Base-by-base conservation (phyloP, 2,329 filamentous ascomycete genomes). In the Trichoderma gracile region DNA sequence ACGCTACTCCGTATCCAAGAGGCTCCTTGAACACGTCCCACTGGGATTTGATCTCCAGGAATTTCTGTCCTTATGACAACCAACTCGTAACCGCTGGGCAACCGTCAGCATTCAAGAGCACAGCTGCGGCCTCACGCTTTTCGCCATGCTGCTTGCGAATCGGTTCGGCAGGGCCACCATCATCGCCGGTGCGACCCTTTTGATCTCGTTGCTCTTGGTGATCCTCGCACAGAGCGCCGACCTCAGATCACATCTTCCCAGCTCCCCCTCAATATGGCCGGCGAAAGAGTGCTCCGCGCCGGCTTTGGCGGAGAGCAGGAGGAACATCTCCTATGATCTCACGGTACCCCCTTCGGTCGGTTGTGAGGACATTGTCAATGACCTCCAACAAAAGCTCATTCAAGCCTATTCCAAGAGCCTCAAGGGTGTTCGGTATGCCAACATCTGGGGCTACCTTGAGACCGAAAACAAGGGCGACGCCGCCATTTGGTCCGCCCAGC, bases 291-390 rank as follows among this genome's bases (percentile, higher is more conserved):
- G 58, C 40, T 25, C 47, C 5, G 47, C 58, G 23, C 4, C 30
- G 27, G 40, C 30, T 38, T 38, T 27, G 38, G 45, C n/a, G 19
- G 47, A 45, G 58, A 53, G 25, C 45, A 53, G 58, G 25, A 53
- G 50, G 14, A 61, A 61, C 40, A 53, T 61, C 45, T 61, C 58
- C 21, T 61, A 61, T 8, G 58, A 61, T 19, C 47, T 61, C 14
- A 61, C 58, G 9, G 53, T 49, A 1, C 58, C 58, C 9, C 58
- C 58, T 45, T 61, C 58, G 8, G 14, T 61, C 25, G 58, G 58
- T 12, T 61, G 58, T n/a, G 58, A 61, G 19, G 58, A 61, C n/a
- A 61, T 61, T 45, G 58, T 61, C 58, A 61, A 61, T 23, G 58
- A 61, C 17, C 58, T 61, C 38, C 58, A 61, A 15, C 58, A 61